Conservation (phyloP, 345 rosid genomes). For the Microcos paniculata region DNA sequence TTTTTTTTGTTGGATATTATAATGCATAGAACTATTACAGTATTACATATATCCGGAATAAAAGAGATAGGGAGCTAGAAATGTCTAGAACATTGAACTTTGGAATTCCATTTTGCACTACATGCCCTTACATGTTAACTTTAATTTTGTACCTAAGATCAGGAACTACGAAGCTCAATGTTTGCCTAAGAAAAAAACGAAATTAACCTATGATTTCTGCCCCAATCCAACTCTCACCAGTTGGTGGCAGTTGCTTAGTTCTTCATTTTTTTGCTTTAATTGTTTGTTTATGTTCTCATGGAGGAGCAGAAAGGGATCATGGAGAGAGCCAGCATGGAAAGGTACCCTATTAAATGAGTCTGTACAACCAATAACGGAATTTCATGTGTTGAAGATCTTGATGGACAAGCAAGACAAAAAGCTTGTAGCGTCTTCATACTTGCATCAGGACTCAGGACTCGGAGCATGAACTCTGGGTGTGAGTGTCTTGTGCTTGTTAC, state of each 20-base stretch:
- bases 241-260: no score
- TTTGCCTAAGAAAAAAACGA: no score
- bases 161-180: no score
- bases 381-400: background rate
- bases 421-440: background rate
- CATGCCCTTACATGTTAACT: background rate
- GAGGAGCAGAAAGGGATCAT: constrained; percentile 46
- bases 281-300: constrained; percentile 14
- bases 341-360: constrained; percentile 25
- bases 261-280: background rate
- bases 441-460: no score
- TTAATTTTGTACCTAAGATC: background rate
- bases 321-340: constrained; percentile 49
- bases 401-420: background rate
- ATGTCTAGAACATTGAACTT: background rate
- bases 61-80: background rate
- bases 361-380: background rate
- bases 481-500: background rate
- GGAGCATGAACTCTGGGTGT: background rate
- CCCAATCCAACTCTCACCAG: no score
- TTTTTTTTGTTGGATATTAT: background rate
- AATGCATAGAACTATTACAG: no score
- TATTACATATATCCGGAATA: background rate
- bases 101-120: background rate
- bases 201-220: no score